phyloP scores from a whole-genome alignment of 179 eudicot species.

The Spinacia oleracea region DNA sequence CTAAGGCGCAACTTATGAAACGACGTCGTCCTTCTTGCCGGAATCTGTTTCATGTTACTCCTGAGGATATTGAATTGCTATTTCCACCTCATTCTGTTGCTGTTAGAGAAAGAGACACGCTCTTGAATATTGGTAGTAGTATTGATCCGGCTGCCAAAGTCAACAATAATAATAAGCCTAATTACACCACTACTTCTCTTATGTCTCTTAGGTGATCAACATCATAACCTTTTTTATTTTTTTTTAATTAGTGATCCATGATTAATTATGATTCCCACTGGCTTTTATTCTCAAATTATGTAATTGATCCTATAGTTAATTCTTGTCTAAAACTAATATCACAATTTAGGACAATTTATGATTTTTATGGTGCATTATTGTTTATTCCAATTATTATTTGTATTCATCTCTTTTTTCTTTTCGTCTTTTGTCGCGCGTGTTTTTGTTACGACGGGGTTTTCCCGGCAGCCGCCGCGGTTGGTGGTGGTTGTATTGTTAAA shows the following conservation, averaged over 20 bases:
- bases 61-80: constrained; percentile 9
- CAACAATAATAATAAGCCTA: neutral
- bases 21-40: constrained; percentile 18
- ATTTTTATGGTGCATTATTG: neutral
- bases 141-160: neutral
- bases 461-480: too few species aligned
- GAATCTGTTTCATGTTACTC: constrained; percentile 7
- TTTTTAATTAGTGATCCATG: neutral
- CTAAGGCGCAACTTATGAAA: neutral
- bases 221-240: neutral
- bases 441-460: too few species aligned
- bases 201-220: constrained; percentile 29
- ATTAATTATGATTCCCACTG: neutral
- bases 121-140: neutral
- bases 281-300: neutral
- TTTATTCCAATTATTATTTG: neutral
- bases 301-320: neutral
- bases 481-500: too few species aligned
- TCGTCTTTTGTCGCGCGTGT: neutral
- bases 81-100: constrained; percentile 18
- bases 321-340: neutral
- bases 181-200: neutral
- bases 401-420: too few species aligned
- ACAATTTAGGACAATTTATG: neutral
- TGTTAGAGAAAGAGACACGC: neutral